Conservation (phyloP, 306 rosid species). For the Herpetospermum pedunculosum region DNA sequence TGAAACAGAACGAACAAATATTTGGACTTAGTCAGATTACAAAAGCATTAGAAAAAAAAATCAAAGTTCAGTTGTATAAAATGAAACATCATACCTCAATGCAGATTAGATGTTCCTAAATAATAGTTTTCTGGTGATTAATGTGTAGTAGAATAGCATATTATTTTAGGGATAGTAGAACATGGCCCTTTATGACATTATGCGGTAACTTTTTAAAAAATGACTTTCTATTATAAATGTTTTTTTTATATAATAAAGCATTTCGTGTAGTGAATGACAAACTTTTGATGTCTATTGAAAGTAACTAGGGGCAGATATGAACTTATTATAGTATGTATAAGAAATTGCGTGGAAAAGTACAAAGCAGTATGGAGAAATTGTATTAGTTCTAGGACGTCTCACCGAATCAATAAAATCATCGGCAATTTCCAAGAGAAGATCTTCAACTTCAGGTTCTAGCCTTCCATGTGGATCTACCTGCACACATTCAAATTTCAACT, state of each 20-base stretch:
- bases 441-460: conserved; percentile 84
- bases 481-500: conserved; percentile 13
- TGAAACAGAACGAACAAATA: background rate
- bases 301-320: background rate
- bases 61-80: background rate
- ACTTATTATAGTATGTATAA: background rate
- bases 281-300: background rate
- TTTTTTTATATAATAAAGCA: background rate
- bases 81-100: background rate
- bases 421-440: conserved; percentile 87
- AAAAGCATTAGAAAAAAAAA: background rate
- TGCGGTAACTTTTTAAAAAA: background rate
- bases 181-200: background rate
- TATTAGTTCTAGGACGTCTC: conserved; percentile 27
- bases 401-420: conserved; percentile 93
- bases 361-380: background rate
- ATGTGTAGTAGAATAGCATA: background rate
- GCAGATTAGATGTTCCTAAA: background rate
- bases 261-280: background rate
- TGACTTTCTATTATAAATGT: background rate
- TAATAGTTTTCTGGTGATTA: background rate
- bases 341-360: background rate
- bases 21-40: background rate
- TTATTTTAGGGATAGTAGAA: background rate
- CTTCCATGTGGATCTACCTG: conserved; percentile 85